These are phyloP conservation scores for Dryadomyces quercivorus DNA, from an alignment of 2,329 filamentous ascomycete genomes.

Conservation along the genomic window DNA sequence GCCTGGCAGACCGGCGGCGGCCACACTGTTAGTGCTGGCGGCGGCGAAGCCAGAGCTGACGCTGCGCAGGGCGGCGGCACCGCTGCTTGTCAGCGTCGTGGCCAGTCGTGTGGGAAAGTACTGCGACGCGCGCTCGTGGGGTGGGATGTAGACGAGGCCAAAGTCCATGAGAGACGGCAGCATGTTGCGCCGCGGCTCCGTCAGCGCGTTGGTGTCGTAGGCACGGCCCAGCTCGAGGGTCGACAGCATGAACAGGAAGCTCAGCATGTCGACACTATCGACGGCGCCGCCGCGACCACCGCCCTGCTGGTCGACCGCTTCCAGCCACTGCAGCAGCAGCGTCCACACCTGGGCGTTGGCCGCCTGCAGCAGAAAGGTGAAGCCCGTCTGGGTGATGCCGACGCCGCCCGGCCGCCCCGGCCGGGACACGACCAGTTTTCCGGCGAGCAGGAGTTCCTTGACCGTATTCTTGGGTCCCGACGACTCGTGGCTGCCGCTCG, in stretches of 20 bases:
- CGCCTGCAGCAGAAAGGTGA: slow-evolving; percentile 89
- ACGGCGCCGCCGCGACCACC: slow-evolving; percentile 45
- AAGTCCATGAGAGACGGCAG: slow-evolving; percentile 85
- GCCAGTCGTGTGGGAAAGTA: slow-evolving; percentile 89
- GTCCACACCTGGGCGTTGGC: slow-evolving; percentile 97
- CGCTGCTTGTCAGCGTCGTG: slow-evolving; percentile 76
- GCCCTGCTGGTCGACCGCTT: slow-evolving; percentile 55
- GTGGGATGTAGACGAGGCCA: slow-evolving; percentile 71
- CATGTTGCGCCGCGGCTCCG: slow-evolving; percentile 73
- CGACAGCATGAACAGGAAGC: slow-evolving; percentile 90
- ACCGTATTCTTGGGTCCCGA: slow-evolving; percentile 61
- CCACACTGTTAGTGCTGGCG: neutral
- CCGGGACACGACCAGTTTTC: slow-evolving; percentile 61
- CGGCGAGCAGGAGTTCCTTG: slow-evolving; percentile 69
- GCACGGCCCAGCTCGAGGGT: slow-evolving; percentile 83
- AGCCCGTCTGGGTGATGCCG: slow-evolving; percentile 82
- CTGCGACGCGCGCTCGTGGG: slow-evolving; percentile 38
- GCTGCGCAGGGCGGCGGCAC: slow-evolving; percentile 40
- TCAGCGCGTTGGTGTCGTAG: slow-evolving; percentile 78
- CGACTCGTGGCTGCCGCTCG: slow-evolving; percentile 24
- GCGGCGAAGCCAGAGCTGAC: slow-evolving; percentile 16
- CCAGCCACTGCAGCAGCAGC: slow-evolving; percentile 82
- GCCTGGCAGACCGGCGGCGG: slow-evolving; percentile 1
- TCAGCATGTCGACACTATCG: slow-evolving; percentile 86
- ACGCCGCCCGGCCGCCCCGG: slow-evolving; percentile 29